These are phyloP conservation scores for Fusarium neocosmosporiellum DNA, from an alignment of 2,329 filamentous ascomycete species.

Conservation along the genomic window DNA sequence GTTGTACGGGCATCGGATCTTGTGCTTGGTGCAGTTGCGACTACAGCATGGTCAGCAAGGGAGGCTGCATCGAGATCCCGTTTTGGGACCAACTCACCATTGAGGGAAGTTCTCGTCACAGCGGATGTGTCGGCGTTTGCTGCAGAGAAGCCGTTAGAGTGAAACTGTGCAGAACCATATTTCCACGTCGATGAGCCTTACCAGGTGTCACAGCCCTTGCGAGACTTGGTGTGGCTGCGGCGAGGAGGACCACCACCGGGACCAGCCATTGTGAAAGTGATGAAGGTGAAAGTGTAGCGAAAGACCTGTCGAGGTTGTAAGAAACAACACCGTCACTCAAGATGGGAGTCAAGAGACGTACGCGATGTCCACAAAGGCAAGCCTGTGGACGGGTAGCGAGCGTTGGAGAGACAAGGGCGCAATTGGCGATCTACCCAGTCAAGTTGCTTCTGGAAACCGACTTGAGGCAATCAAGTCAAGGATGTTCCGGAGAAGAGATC, in stretches of 20 bases:
- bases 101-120: slow-evolving; percentile 98
- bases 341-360: slow-evolving; percentile 36
- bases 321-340: slow-evolving; percentile 10
- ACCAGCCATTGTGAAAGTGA: slow-evolving; percentile 78
- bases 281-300: slow-evolving; percentile 50
- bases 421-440: slow-evolving; percentile 29
- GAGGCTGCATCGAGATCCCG: background rate
- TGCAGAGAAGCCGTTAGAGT: slow-evolving; percentile 39
- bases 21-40: slow-evolving; percentile 99
- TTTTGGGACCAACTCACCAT: slow-evolving; percentile 72
- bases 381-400: slow-evolving; percentile 53
- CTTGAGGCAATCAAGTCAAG: slow-evolving; percentile 29
- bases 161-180: background rate
- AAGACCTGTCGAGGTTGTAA: slow-evolving; percentile 37
- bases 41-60: slow-evolving; percentile 58
- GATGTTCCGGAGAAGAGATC: slow-evolving; percentile 18
- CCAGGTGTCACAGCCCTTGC: slow-evolving; percentile 98
- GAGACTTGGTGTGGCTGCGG: slow-evolving; percentile 95
- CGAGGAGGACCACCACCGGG: slow-evolving; percentile 93
- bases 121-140: slow-evolving; percentile 94
- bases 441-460: slow-evolving; percentile 21
- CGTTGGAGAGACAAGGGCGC: slow-evolving; percentile 41
- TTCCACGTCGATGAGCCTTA: slow-evolving; percentile 47
- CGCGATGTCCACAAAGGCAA: slow-evolving; percentile 45
- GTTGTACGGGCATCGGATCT: slow-evolving; percentile 98